Base-by-base conservation (phyloP, 805 yeast species). In the Ogataea henricii region DNA sequence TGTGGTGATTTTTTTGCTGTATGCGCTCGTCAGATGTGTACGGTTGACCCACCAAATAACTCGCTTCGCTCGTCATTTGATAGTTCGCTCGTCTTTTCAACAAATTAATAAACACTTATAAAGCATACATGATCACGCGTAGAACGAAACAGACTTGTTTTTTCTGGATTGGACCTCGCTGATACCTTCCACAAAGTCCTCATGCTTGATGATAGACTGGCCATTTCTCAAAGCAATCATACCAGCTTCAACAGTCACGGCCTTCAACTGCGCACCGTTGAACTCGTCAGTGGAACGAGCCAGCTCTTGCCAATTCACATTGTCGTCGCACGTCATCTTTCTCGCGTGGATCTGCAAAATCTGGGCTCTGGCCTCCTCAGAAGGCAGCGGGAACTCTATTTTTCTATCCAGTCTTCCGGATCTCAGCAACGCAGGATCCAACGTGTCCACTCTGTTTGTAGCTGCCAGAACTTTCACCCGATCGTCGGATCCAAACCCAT, bases 191-290 rank as follows among this genome's bases (percentile, higher is more conserved):
- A 94, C 96, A 65, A 92, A 94, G 71, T 94, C 99, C 71, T 94
- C 99, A 68, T 94, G 99, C 59, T 89, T 87, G 46, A 94, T 91
- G 57, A 84, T 79, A 36, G 86, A 80, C 70, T 94, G 96, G 14
- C 96, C 97, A 60, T 89, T 89, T 72, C 99, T 83, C 65, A 94
- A 77, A 1, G 99, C 99, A 71, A 94, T 94, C 99, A 94, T 94
- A 65, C 99, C 99, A 6, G 99, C 99, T 69, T 94, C 99, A 18
- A 94, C 99, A 6, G 97, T 91, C 36, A 94, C 99, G 1, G 99
- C 99, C 73, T 94, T 94, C 66, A 94, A 77, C 71, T 94, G 99
- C 1, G 99, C 99, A 65, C 99, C 99, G 64, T 94, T 94, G 70
- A 94, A 94, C 71, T 94, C 99, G 68, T 94, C 99, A 0, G 99